These are phyloP conservation scores for Exserohilum rostratum DNA, from an alignment of 2,329 filamentous ascomycete genomes.

Conservation along the genomic window DNA sequence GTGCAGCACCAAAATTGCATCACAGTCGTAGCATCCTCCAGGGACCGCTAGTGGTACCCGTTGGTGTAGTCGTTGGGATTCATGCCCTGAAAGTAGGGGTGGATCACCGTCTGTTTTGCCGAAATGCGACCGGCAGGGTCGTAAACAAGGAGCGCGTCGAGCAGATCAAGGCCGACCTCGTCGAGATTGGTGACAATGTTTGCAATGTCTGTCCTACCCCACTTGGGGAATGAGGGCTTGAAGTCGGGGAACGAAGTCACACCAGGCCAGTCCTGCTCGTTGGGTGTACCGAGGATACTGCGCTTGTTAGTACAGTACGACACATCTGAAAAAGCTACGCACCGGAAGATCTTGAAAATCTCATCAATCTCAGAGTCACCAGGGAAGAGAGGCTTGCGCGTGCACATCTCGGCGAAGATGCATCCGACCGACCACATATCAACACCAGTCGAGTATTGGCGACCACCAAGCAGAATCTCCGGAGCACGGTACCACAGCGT, in stretches of 20 bases:
- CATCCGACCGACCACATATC: slow-evolving; percentile 97
- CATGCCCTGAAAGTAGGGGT: slow-evolving; percentile 75
- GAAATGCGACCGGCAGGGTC: slow-evolving; percentile 87
- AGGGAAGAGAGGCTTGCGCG: slow-evolving; percentile 87
- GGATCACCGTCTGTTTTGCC: slow-evolving; percentile 83
- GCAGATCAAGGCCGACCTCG: slow-evolving; percentile 70
- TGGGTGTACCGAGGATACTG: slow-evolving; percentile 76
- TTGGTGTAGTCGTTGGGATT: slow-evolving; percentile 52
- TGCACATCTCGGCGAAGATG: slow-evolving; percentile 97
- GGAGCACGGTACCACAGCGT: slow-evolving; percentile 92
- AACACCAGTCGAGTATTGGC: slow-evolving; percentile 91
- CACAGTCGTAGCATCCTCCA: slow-evolving; percentile 38
- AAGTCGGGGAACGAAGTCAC: slow-evolving; percentile 95
- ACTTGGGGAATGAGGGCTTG: slow-evolving; percentile 91
- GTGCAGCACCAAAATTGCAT: slow-evolving; percentile 32
- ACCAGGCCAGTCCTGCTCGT: slow-evolving; percentile 82
- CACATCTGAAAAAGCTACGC: slow-evolving; percentile 69
- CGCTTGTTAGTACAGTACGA: slow-evolving; percentile 11
- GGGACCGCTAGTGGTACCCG: slow-evolving; percentile 36
- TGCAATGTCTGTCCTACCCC: slow-evolving; percentile 72
- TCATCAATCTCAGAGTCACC: slow-evolving; percentile 93
- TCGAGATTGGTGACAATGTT: slow-evolving; percentile 76
- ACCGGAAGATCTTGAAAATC: slow-evolving; percentile 95
- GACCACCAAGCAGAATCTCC: slow-evolving; percentile 86
- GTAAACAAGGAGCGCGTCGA: slow-evolving; percentile 77